phyloP scores from a whole-genome alignment of 2,329 filamentous ascomycete genomes.

The Seiridium cupressi region DNA sequence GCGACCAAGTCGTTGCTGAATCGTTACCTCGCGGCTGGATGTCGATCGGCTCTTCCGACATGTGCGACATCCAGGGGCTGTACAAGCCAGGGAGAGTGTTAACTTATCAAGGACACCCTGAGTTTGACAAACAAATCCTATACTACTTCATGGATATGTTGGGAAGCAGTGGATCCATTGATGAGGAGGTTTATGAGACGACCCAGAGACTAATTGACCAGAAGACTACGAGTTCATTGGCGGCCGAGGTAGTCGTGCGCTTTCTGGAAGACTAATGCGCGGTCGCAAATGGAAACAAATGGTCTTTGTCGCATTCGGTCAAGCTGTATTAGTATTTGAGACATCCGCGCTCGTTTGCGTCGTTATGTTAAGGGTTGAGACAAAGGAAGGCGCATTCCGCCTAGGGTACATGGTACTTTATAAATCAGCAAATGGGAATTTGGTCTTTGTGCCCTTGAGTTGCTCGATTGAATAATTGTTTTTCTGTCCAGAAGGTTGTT shows the following conservation, averaged over 20 bases:
- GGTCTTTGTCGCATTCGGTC: neutral
- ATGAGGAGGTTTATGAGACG: neutral
- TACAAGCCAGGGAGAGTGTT: slow-evolving; percentile 10
- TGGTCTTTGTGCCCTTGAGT: no score
- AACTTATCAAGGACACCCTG: slow-evolving; percentile 12
- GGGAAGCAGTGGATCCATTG: neutral
- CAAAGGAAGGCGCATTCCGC: neutral
- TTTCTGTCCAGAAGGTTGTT: no score
- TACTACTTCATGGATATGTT: slow-evolving; percentile 5
- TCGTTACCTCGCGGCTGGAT: slow-evolving; percentile 7
- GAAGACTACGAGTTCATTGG: neutral
- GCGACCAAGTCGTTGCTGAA: slow-evolving; percentile 6
- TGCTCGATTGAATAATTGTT: no score
- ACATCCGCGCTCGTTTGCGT: neutral
- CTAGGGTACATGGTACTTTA: neutral
- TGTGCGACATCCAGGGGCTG: slow-evolving; percentile 9
- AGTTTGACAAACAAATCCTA: slow-evolving; percentile 9
- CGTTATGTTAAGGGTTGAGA: neutral
- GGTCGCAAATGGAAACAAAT: neutral
- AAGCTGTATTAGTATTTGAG: neutral
- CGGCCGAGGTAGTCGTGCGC: neutral
- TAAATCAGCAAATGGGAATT: no score
- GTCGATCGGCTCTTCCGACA: slow-evolving; percentile 5
- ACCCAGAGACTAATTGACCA: neutral
- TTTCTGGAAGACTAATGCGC: slow-evolving; percentile 1